A percentile compares a stretch with the other conserved stretches of the same genome.
Conservation (phyloP, 169 alveolate genomes). For the Plasmodium falciparum region DNA sequence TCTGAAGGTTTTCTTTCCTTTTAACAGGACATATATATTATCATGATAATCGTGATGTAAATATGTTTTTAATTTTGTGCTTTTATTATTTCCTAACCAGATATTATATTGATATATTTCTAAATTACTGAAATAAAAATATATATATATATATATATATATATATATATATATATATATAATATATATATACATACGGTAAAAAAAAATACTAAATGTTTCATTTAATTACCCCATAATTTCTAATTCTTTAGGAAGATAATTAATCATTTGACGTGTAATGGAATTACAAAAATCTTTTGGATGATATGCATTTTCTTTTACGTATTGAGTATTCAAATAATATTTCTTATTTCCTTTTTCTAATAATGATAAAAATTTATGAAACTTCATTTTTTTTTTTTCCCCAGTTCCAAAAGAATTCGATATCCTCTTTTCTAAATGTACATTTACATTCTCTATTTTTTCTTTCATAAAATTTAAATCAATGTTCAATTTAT, state of each 20-base stretch:
- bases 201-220: background rate
- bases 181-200: background rate
- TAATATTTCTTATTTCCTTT: conserved; percentile 71
- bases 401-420: conserved; percentile 73
- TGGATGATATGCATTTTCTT: conserved; percentile 67
- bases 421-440: conserved; percentile 69
- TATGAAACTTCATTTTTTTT: conserved; percentile 73
- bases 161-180: no score
- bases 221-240: conserved; percentile 67
- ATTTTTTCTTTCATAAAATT: conserved; percentile 63
- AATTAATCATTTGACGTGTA: conserved; percentile 66
- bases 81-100: conserved; percentile 74
- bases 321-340: conserved; percentile 73
- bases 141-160: no score
- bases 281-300: conserved; percentile 66
- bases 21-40: conserved; percentile 69
- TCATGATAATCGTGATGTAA: conserved; percentile 76
- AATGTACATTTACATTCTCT: conserved; percentile 54
- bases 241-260: conserved; percentile 56
- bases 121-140: conserved; percentile 47
- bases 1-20: conserved; percentile 74
- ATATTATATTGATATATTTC: conserved; percentile 70
- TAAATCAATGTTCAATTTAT: conserved; percentile 41
- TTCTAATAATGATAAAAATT: conserved; percentile 67
- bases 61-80: conserved; percentile 66